Conservation (phyloP, 129 eudicot species). For the Centrapalus pauciflorus region DNA sequence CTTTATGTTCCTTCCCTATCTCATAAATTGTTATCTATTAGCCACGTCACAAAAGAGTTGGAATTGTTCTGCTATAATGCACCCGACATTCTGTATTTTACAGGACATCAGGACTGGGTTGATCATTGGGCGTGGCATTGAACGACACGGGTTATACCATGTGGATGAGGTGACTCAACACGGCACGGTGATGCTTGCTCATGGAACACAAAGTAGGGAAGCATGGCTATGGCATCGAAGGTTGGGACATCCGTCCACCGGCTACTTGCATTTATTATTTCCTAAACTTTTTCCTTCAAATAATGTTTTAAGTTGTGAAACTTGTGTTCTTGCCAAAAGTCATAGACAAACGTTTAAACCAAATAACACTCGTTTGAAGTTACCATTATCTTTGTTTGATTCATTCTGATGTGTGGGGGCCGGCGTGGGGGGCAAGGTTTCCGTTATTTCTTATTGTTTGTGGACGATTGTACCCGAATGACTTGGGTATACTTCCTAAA, state of each 20-base stretch:
- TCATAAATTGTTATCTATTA: too few species aligned
- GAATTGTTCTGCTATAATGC: too few species aligned
- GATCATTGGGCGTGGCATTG: too few species aligned
- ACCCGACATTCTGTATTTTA: background rate
- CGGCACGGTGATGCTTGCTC: background rate
- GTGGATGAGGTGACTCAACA: background rate
- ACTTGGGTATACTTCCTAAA: conserved; percentile 6
- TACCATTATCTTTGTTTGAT: background rate
- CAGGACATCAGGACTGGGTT: too few species aligned
- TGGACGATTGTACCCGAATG: background rate
- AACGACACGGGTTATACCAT: background rate
- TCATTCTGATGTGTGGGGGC: background rate
- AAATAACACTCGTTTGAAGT: background rate
- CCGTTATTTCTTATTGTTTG: background rate
- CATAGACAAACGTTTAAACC: background rate
- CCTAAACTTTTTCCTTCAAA: background rate
- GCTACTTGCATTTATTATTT: background rate
- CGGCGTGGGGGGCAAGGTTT: background rate
- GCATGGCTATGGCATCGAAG: background rate
- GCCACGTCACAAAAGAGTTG: too few species aligned
- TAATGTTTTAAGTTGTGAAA: background rate
- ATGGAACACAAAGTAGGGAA: background rate
- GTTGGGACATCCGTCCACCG: background rate
- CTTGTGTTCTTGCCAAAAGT: background rate
- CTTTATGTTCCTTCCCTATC: too few species aligned